These are phyloP conservation scores for Scedosporium apiospermum DNA, from an alignment of 2,329 filamentous ascomycete genomes.

Conservation along the genomic window DNA sequence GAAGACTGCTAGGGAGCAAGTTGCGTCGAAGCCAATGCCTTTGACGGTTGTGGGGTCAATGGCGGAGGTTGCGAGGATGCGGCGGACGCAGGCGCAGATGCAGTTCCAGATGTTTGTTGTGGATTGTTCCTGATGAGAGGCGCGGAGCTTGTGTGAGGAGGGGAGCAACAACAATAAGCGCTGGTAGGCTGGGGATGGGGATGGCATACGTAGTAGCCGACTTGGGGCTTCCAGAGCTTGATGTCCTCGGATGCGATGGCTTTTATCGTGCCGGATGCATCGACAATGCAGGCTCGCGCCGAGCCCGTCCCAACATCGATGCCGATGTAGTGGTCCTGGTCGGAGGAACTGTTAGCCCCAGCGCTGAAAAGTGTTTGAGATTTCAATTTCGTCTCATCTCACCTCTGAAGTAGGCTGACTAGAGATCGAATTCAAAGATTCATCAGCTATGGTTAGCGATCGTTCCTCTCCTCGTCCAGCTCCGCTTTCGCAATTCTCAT, in stretches of 20 bases:
- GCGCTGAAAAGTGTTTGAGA: background rate
- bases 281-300: constrained; percentile 91
- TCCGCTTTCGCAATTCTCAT: too few species aligned
- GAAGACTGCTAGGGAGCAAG: constrained; percentile 94
- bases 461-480: too few species aligned
- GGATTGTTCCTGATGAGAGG: constrained; percentile 68
- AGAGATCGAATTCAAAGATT: too few species aligned
- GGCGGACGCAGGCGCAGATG: constrained; percentile 81
- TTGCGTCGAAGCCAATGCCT: constrained; percentile 95
- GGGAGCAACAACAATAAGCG: background rate
- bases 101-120: constrained; percentile 94
- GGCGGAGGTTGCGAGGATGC: constrained; percentile 70
- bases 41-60: constrained; percentile 67
- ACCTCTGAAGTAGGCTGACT: background rate
- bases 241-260: constrained; percentile 66
- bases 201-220: constrained; percentile 58
- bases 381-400: background rate
- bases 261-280: constrained; percentile 80
- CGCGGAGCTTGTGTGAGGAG: background rate
- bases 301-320: constrained; percentile 96
- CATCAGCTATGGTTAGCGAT: too few species aligned
- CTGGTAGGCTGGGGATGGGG: background rate
- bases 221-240: constrained; percentile 69
- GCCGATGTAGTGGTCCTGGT: constrained; percentile 59
- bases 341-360: background rate